phyloP scores from a whole-genome alignment of 1,284 basidiomycete species.

The Omphalotus olearius region DNA sequence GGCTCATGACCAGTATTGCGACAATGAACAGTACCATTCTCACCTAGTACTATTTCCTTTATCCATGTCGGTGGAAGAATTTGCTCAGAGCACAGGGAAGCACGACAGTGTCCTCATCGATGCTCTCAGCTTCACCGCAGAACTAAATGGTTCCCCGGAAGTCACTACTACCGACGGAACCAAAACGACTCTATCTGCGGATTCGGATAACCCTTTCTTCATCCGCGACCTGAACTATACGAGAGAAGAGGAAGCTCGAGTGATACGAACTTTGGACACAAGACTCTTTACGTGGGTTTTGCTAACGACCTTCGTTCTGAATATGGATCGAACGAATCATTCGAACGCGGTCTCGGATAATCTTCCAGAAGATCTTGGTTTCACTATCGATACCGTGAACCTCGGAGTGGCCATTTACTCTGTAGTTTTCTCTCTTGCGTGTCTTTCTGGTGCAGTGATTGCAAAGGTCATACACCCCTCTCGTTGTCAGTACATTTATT shows the following conservation, averaged over 20 bases:
- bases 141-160: background rate
- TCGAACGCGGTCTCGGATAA: slow-evolving; percentile 35
- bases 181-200: background rate
- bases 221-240: slow-evolving; percentile 27
- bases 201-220: slow-evolving; percentile 19
- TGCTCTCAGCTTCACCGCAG: background rate
- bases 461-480: slow-evolving; percentile 33
- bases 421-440: slow-evolving; percentile 29
- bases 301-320: slow-evolving; percentile 35
- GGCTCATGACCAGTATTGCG: too few species aligned
- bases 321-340: slow-evolving; percentile 36
- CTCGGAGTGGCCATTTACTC: slow-evolving; percentile 31
- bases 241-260: slow-evolving; percentile 26
- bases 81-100: background rate
- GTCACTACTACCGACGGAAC: background rate
- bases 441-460: slow-evolving; percentile 30
- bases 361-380: slow-evolving; percentile 31
- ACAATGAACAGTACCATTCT: background rate
- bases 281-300: slow-evolving; percentile 31
- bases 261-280: slow-evolving; percentile 29
- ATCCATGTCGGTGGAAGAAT: background rate
- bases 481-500: slow-evolving; percentile 24
- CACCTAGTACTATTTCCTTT: background rate
- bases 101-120: background rate
- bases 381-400: slow-evolving; percentile 33